These are phyloP conservation scores for Penicillium capsulatum DNA, from an alignment of 2,329 filamentous ascomycete species.

Conservation along the genomic window DNA sequence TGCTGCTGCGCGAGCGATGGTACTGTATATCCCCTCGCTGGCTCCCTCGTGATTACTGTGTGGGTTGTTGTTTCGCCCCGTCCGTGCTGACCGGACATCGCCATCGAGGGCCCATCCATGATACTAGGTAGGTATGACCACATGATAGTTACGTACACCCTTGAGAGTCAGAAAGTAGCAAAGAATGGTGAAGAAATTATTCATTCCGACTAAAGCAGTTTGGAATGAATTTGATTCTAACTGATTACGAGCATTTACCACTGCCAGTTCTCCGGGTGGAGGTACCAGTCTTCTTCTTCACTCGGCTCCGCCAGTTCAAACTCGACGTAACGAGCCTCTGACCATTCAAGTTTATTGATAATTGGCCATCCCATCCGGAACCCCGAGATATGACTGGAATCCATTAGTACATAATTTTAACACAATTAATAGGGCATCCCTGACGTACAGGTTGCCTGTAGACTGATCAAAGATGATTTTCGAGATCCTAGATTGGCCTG, in stretches of 20 bases:
- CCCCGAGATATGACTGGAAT: slow-evolving; percentile 9
- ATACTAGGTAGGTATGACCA: no score
- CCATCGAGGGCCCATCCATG: no score
- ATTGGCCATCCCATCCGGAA: slow-evolving; percentile 17
- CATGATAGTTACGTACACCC: no score
- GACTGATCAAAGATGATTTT: slow-evolving; percentile 19
- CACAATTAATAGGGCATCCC: slow-evolving; percentile 1
- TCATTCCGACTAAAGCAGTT: not conserved
- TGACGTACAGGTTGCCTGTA: slow-evolving; percentile 16
- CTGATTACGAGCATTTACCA: slow-evolving; percentile 4
- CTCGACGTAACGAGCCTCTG: slow-evolving; percentile 13
- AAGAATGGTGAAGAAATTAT: no score
- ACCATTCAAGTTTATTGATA: slow-evolving; percentile 9
- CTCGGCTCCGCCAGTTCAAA: slow-evolving; percentile 8
- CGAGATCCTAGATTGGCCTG: slow-evolving; percentile 9
- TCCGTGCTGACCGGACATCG: no score
- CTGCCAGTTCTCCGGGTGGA: slow-evolving; percentile 12
- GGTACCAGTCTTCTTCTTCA: slow-evolving; percentile 8
- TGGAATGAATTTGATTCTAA: slow-evolving; percentile 1
- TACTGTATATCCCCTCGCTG: no score
- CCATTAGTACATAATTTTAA: slow-evolving; percentile 8
- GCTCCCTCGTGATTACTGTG: no score
- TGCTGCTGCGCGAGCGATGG: no score
- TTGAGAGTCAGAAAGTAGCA: no score
- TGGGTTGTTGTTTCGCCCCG: no score